These are phyloP conservation scores for Curvularia sp. DNA, from an alignment of 2,329 filamentous ascomycete genomes.

Conservation along the genomic window DNA sequence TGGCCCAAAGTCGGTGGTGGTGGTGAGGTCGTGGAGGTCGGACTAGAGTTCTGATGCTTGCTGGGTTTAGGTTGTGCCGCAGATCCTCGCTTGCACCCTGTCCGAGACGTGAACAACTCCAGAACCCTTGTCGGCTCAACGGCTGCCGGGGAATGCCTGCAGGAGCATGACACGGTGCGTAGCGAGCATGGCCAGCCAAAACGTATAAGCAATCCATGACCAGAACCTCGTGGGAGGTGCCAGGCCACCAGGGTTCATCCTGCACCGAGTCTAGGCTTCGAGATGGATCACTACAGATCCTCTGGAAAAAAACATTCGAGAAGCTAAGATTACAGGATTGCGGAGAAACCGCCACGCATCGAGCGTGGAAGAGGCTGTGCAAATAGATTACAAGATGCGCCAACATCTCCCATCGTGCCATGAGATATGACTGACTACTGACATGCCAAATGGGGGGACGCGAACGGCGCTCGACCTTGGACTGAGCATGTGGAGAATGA, in stretches of 20 bases:
- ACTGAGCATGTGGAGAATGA: background rate
- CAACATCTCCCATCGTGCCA: background rate
- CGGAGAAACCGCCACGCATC: background rate
- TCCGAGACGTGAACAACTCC: slow-evolving; percentile 34
- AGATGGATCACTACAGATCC: background rate
- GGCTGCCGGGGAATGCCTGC: slow-evolving; percentile 17
- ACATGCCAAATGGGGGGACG: background rate
- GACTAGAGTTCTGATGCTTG: slow-evolving; percentile 40
- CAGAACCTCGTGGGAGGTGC: slow-evolving; percentile 5
- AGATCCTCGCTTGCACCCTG: slow-evolving; percentile 38
- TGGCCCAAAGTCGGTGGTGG: slow-evolving; percentile 21
- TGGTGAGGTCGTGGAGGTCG: slow-evolving; percentile 34
- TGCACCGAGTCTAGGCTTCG: background rate
- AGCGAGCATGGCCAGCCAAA: slow-evolving; percentile 16
- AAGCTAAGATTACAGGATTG: slow-evolving; percentile 12
- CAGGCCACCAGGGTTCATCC: background rate
- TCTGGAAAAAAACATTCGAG: slow-evolving; percentile 11
- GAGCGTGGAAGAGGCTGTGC: background rate
- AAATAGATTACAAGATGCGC: background rate
- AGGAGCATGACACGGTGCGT: slow-evolving; percentile 24
- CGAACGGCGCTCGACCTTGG: background rate
- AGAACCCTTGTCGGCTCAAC: slow-evolving; percentile 31
- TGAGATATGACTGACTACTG: background rate
- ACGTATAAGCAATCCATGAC: slow-evolving; percentile 19
- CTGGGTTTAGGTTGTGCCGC: slow-evolving; percentile 39